Percentiles rank a stretch among this genome's conserved stretches.
phyloP scores from a whole-genome alignment of 306 rosid species.

The Pyrus betulifolia region DNA sequence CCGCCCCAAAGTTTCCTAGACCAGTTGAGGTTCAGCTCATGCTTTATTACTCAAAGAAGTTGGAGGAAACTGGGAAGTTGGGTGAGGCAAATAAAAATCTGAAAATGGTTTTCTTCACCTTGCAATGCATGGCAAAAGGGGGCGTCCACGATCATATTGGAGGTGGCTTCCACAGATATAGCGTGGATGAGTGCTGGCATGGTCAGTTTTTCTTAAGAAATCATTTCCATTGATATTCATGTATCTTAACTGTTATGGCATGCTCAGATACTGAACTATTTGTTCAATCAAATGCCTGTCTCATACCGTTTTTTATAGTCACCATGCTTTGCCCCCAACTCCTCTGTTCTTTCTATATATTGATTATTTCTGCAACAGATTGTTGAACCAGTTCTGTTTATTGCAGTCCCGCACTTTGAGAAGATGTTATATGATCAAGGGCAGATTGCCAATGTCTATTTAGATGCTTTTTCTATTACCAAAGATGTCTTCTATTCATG shows the following conservation, averaged over 20 bases:
- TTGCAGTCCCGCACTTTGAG: slow-evolving; percentile 98
- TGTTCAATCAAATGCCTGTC: background rate
- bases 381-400: slow-evolving; percentile 13
- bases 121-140: slow-evolving; percentile 93
- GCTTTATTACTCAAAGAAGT: slow-evolving; percentile 66
- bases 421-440: slow-evolving; percentile 99
- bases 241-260: no score
- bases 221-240: background rate
- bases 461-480: slow-evolving; percentile 74
- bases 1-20: slow-evolving; percentile 94
- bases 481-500: slow-evolving; percentile 64
- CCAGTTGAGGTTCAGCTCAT: slow-evolving; percentile 88
- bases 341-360: background rate
- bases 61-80: slow-evolving; percentile 53
- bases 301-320: background rate
- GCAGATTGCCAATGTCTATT: slow-evolving; percentile 69
- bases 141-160: slow-evolving; percentile 91
- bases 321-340: background rate
- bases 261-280: background rate
- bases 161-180: slow-evolving; percentile 96
- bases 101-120: slow-evolving; percentile 55
- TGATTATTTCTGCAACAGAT: background rate
- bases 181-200: slow-evolving; percentile 98
- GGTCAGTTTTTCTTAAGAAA: slow-evolving; percentile 38
- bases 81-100: slow-evolving; percentile 37